Evolutionary conservation across 2,329 filamentous ascomycete species (phyloP).

Genomic region (Aureobasidium vineae): DNA sequence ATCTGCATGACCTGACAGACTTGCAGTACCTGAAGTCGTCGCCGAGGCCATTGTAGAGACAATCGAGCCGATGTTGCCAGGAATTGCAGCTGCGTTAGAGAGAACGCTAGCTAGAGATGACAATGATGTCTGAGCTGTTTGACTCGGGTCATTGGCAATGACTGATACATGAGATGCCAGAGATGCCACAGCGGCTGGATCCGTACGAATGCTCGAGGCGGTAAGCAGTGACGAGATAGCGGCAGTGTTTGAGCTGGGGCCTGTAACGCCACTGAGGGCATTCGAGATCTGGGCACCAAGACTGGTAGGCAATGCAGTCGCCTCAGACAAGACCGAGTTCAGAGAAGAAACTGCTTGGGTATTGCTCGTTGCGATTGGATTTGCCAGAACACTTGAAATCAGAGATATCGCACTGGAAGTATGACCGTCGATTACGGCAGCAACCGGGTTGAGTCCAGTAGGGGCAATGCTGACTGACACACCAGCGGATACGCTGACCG

Average conservation of each 20-base stretch:
- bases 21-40: not conserved
- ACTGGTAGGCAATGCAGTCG: conserved; percentile 4
- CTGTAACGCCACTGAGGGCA: not conserved
- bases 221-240: conserved; percentile 1
- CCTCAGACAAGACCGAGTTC: not conserved
- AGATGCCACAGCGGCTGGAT: not conserved
- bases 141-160: not conserved
- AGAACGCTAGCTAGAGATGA: not conserved
- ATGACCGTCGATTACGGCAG: not conserved
- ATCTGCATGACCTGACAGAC: not conserved
- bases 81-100: not conserved
- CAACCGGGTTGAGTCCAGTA: not conserved
- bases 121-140: not conserved
- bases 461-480: not conserved
- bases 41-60: conserved; percentile 1
- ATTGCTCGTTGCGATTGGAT: not conserved
- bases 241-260: not conserved
- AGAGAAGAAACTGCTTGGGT: not conserved
- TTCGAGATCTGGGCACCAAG: not conserved
- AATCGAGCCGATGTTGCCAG: not conserved
- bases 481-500: not conserved
- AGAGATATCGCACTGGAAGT: not conserved
- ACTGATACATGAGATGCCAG: not conserved
- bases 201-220: not conserved
- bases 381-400: not conserved